Evolutionary conservation across 2,329 filamentous ascomycete species (phyloP), one percentile per base, ranked within the genome.

Genomic region (Fusarium staphyleae): DNA sequence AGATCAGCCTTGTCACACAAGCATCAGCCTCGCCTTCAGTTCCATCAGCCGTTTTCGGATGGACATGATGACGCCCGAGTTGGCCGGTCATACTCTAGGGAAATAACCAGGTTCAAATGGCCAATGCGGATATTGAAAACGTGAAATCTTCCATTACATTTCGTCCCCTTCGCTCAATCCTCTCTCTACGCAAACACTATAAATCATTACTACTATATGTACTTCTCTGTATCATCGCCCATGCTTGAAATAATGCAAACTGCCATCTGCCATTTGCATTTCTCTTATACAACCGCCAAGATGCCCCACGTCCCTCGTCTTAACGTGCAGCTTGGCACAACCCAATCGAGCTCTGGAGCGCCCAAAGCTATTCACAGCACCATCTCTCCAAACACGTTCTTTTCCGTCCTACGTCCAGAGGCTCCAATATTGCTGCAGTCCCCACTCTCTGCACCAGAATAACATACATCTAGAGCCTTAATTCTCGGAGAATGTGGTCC

Each of bases 401-500:
- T 11, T 13, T 13, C 35, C 33, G 43, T 47, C 30, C 32, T 40
- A 35, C 41, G 51, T 45, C 35, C 22, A 8, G 12, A 43, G 41
- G 50, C 44, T 55, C 45, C 55, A 40, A 30, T 42, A 34, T 36
- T 36, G 33, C 41, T 15, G 15, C 15, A 19, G 16, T 19, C 18
- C 13, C 18, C 52, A 35, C 36, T 39, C 18, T 12, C 16, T 46
- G 40, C 33, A 29, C 41, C 30, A 28, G 22, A 22, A 44, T 30
- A n/a, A 35, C 14, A 14, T 22, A 32, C 34, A 14, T n/a, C 78
- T 77, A 96, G 59, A 98, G 82, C 70, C 87, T 87, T 64, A 99
- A 77, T 72, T 95, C 92, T 69, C 89, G 86, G 65, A 99, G 79
- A 67, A 99, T 97, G 67, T 92, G 92, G 74, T 96, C 93, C 29